These are phyloP conservation scores for Digitaria exilis DNA, from an alignment of 202 grass and related monocot species.

Conservation along the genomic window DNA sequence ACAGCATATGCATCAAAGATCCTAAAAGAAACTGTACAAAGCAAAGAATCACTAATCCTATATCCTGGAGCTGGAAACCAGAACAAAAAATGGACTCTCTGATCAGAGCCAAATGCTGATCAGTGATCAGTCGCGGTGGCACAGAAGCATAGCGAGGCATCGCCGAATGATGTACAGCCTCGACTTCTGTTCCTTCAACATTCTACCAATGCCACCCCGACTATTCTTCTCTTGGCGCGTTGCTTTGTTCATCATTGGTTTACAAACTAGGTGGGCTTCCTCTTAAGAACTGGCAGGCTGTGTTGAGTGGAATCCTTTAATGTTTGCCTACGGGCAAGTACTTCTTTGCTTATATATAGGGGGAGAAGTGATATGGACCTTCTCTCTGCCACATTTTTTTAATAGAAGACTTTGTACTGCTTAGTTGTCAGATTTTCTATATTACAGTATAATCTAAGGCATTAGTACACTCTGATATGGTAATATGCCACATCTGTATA, in stretches of 20 bases:
- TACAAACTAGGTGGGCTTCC: not conserved
- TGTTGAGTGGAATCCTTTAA: not conserved
- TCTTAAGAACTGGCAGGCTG: not conserved
- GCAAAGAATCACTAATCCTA: not conserved
- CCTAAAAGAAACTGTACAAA: not conserved
- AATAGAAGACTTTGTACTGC: not conserved
- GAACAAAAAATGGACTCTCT: slow-evolving; percentile 36
- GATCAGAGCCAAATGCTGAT: not conserved
- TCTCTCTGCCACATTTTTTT: not conserved
- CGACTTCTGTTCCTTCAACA: slow-evolving; percentile 52
- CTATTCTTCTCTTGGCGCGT: slow-evolving; percentile 39
- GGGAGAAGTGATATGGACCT: not conserved
- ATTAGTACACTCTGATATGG: slow-evolving; percentile 1
- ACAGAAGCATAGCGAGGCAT: slow-evolving; percentile 61
- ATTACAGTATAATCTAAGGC: not conserved
- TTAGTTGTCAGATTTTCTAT: slow-evolving; percentile 15
- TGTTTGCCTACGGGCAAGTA: not conserved
- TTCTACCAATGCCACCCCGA: slow-evolving; percentile 33
- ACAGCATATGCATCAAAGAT: not conserved
- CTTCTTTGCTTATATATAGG: slow-evolving; percentile 34
- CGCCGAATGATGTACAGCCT: slow-evolving; percentile 62
- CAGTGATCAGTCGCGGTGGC: slow-evolving; percentile 48
- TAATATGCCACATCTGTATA: not conserved
- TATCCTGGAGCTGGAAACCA: slow-evolving; percentile 21
- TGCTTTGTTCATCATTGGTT: slow-evolving; percentile 22